Evolutionary conservation across 768 basidiomycete species (phyloP), one percentile per base, ranked within the genome.

Genomic region (Fistulinella prunicolor): DNA sequence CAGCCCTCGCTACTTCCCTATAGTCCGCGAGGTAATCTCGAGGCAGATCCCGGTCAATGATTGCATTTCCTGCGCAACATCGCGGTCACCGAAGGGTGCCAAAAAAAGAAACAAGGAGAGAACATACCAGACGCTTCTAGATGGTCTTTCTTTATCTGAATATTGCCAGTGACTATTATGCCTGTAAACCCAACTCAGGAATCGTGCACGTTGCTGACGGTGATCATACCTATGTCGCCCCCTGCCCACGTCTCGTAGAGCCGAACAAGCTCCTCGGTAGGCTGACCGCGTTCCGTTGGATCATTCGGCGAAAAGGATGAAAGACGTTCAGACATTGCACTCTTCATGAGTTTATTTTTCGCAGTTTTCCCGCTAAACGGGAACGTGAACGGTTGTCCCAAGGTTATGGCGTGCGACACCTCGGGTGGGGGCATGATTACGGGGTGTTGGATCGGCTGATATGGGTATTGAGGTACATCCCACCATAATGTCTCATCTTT

Each of bases 271-370:
- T 67, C 67, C 21, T 69, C 68, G 1, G 68, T 67, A 19, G 66
- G 66, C 20, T 51, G 56, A 16, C 66, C 66, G 7, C 66, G 66
- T 1, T 64, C 55, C 41, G 24, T 47, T 3, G 66, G 64, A 38
- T 70, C 62, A 23, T 49, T 51, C 14, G 61, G 36, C 1, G 67
- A 69, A 38, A 69, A 67, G 1, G 68, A 68, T 4, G 66, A 66
- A 35, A 67, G 59, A 12, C 68, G 64, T 38, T 67, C 66, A 6
- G 66, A 70, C 66, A 67, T 70, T 1, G 66, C 66, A 44, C 66
- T 66, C 50, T 67, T 67, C 61, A 67, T 54, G 42, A 67, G 23
- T 43, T 48, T 68, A 46, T 69, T 69, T 53, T 53, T 68, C 1
- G 64, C 55, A 1, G 28, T 55, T 49, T 59, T 65, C 12, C 59